A percentile compares a stretch with the other conserved stretches of the same genome.
Conservation (phyloP, 225 moss, liverwort and hornwort genomes). For the Marchantia paleacea region DNA sequence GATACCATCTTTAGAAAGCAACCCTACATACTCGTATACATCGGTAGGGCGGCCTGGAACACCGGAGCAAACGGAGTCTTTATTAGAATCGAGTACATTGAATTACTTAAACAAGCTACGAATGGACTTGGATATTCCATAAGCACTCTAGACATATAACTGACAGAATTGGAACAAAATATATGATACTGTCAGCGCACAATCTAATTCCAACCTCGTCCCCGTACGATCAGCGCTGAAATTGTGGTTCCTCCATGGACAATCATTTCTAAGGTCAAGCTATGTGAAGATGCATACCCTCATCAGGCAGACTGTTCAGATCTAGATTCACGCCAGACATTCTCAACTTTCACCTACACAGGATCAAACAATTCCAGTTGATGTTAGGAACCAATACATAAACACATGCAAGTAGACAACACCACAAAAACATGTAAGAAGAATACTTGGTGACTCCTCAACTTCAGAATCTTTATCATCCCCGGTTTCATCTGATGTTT, state of each 20-base stretch:
- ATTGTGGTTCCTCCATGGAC: not conserved
- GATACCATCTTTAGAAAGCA: not conserved
- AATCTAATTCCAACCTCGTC: not conserved
- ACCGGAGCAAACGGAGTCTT: not conserved
- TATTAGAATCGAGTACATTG: not conserved
- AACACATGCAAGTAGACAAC: not conserved
- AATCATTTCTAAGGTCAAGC: not conserved
- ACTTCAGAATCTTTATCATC: too few relatives aligned
- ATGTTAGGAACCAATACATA: not conserved
- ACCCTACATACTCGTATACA: not conserved
- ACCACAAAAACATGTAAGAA: not conserved
- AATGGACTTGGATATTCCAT: not conserved
- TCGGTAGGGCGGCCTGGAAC: not conserved
- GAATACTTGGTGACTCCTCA: not conserved
- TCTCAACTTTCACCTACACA: conserved; percentile 10
- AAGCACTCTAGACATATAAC: not conserved
- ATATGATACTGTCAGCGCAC: not conserved
- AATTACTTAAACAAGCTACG: not conserved
- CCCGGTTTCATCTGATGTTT: too few relatives aligned
- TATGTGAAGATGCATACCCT: not conserved
- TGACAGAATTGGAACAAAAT: not conserved
- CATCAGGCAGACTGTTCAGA: conserved; percentile 13
- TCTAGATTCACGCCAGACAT: conserved; percentile 9
- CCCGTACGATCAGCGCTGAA: not conserved
- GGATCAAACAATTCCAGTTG: not conserved